These are phyloP conservation scores for Penicillium crystallinum DNA, from an alignment of 495 filamentous ascomycete species.

Conservation along the genomic window DNA sequence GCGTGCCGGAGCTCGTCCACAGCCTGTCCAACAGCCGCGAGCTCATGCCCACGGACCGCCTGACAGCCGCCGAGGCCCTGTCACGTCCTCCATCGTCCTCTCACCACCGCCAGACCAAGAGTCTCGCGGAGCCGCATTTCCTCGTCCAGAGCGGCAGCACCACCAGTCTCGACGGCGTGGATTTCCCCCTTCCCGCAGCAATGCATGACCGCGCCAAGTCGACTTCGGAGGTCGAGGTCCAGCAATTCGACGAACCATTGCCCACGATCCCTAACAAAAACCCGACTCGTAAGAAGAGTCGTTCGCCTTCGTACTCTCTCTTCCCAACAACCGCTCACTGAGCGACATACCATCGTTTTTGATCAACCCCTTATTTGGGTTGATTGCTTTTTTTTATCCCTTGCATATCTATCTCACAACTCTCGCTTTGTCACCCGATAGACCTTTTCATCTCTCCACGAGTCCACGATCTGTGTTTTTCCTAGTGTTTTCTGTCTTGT, in stretches of 20 bases:
- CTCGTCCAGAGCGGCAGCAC: slow-evolving; percentile 26
- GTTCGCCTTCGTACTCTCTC: slow-evolving; percentile 42
- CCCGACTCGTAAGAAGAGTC: slow-evolving; percentile 27
- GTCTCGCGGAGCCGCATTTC: slow-evolving; percentile 32
- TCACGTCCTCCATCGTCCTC: slow-evolving; percentile 28
- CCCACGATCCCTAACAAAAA: slow-evolving; percentile 18
- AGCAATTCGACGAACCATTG: slow-evolving; percentile 1
- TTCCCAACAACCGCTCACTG: slow-evolving; percentile 31
- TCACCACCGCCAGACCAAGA: slow-evolving; percentile 40
- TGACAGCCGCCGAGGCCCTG: slow-evolving; percentile 26
- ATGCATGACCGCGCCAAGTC: slow-evolving; percentile 38
- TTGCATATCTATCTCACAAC: slow-evolving; percentile 7
- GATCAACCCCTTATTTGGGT: background rate
- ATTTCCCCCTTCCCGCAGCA: slow-evolving; percentile 7
- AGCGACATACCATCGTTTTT: slow-evolving; percentile 1
- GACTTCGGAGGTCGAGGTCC: slow-evolving; percentile 28
- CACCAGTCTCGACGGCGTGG: slow-evolving; percentile 21
- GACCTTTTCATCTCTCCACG: slow-evolving; percentile 9
- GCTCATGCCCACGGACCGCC: slow-evolving; percentile 30
- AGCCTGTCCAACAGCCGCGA: slow-evolving; percentile 46
- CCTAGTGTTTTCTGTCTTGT: slow-evolving; percentile 8
- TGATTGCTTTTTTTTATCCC: slow-evolving; percentile 1
- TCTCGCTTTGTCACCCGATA: slow-evolving; percentile 9
- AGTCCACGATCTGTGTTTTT: slow-evolving; percentile 13
- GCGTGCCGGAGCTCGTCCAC: slow-evolving; percentile 52